phyloP scores from a whole-genome alignment of 208 protist genomes.

The Wallacemonas sp. region DNA sequence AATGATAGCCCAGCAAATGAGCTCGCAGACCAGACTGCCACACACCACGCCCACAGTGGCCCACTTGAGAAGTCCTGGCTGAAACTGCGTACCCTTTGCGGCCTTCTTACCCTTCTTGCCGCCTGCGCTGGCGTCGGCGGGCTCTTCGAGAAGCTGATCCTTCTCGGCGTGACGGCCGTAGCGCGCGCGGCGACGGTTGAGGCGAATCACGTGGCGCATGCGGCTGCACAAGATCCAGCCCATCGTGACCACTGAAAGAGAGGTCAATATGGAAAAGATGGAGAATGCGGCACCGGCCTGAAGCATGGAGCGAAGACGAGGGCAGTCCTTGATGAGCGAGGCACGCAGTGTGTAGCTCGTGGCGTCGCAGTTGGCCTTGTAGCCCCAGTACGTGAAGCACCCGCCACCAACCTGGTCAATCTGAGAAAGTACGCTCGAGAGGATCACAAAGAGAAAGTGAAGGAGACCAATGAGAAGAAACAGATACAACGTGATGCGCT shows the following conservation, averaged over 20 bases:
- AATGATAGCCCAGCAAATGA: constrained; percentile 68
- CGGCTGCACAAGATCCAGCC: constrained; percentile 48
- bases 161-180: background rate
- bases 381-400: constrained; percentile 86
- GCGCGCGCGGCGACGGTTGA: constrained; percentile 9
- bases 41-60: constrained; percentile 25
- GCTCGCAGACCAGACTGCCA: constrained; percentile 38
- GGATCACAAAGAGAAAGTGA: constrained; percentile 62
- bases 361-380: constrained; percentile 61
- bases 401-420: constrained; percentile 57
- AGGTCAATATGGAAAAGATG: constrained; percentile 65
- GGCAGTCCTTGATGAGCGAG: constrained; percentile 35
- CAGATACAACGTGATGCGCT: constrained; percentile 45
- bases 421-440: constrained; percentile 67
- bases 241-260: constrained; percentile 17
- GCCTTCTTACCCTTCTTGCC: background rate
- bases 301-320: constrained; percentile 21
- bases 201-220: constrained; percentile 22
- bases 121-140: background rate
- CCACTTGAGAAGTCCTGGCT: constrained; percentile 47
- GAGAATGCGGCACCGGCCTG: constrained; percentile 70
- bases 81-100: constrained; percentile 10
- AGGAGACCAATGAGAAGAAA: constrained; percentile 40
- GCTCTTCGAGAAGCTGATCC: background rate
- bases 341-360: constrained; percentile 66